Evolutionary conservation across 768 basidiomycete genomes (phyloP).

Genomic region (Amanita subjunquillea): DNA sequence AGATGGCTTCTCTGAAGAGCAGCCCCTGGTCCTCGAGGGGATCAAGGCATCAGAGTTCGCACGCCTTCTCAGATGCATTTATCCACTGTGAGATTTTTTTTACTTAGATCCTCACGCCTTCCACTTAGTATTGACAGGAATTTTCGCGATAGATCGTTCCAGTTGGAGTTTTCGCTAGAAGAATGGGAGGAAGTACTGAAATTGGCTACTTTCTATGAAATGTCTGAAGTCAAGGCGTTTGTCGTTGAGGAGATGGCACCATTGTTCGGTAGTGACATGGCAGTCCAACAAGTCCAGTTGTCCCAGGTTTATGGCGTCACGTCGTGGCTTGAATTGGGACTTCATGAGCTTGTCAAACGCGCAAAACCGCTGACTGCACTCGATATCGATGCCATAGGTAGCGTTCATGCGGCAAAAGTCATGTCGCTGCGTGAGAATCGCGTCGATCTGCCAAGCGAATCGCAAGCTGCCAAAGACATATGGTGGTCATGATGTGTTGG

Average conservation of each 20-base stretch:
- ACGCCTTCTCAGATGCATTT: conserved; percentile 11
- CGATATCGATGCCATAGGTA: neutral
- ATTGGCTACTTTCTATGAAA: conserved; percentile 26
- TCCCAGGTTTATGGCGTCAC: conserved; percentile 4
- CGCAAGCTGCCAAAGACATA: too few species aligned
- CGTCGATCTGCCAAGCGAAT: neutral
- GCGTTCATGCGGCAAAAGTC: neutral
- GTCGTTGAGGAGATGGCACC: neutral
- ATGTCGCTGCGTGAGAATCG: neutral
- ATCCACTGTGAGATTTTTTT: conserved; percentile 3
- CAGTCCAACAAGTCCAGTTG: neutral
- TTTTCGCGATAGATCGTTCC: neutral
- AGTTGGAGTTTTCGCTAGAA: conserved; percentile 2
- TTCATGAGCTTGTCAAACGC: neutral
- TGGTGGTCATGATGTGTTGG: too few species aligned
- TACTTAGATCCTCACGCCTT: neutral
- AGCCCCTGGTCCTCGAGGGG: neutral
- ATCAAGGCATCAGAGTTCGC: conserved; percentile 1
- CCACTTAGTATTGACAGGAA: neutral
- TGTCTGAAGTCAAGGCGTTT: neutral
- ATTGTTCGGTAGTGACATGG: neutral
- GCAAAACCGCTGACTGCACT: neutral
- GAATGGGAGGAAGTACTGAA: conserved; percentile 29
- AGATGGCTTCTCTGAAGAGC: conserved; percentile 4
- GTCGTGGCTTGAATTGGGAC: neutral